Percentiles rank a stretch among this genome's conserved stretches.
phyloP scores from a whole-genome alignment of 2,329 filamentous ascomycete genomes.

The Fusarium scirpi region DNA sequence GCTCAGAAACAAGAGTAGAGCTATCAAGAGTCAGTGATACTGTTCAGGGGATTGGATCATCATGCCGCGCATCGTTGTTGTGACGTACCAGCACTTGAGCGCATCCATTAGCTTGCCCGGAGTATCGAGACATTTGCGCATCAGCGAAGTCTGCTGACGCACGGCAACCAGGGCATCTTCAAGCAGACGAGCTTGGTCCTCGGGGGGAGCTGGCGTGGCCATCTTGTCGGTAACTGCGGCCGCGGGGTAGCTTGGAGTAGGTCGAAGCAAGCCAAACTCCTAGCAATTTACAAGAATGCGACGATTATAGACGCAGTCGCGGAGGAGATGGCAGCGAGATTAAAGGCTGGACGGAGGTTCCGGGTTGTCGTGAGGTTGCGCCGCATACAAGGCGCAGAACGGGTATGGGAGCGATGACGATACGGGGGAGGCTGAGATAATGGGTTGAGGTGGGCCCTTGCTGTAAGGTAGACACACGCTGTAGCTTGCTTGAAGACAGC shows the following conservation, averaged over 20 bases:
- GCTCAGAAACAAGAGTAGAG: constrained; percentile 97
- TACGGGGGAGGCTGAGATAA: constrained; percentile 50
- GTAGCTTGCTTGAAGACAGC: constrained; percentile 34
- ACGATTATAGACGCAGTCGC: constrained; percentile 31
- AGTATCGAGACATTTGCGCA: constrained; percentile 97
- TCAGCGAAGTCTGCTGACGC: constrained; percentile 94
- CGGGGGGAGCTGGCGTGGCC: constrained; percentile 71
- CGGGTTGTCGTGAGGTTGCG: constrained; percentile 43
- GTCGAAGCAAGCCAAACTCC: constrained; percentile 39
- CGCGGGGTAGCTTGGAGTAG: constrained; percentile 51
- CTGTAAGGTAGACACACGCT: background rate
- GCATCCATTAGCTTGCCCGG: constrained; percentile 99
- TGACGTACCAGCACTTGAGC: constrained; percentile 94
- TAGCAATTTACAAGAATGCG: constrained; percentile 45
- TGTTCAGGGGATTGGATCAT: constrained; percentile 24
- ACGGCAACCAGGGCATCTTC: constrained; percentile 97
- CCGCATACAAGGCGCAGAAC: constrained; percentile 45
- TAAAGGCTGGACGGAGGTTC: constrained; percentile 28
- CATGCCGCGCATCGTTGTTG: background rate
- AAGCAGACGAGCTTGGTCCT: constrained; percentile 90
- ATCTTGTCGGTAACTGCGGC: constrained; percentile 50
- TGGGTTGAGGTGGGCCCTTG: constrained; percentile 40
- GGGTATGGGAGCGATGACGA: constrained; percentile 45
- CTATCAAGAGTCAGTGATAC: constrained; percentile 59
- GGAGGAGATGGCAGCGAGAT: constrained; percentile 29